Conservation (phyloP, 2,329 filamentous ascomycete genomes). For the Neoarthrinium moseri region DNA sequence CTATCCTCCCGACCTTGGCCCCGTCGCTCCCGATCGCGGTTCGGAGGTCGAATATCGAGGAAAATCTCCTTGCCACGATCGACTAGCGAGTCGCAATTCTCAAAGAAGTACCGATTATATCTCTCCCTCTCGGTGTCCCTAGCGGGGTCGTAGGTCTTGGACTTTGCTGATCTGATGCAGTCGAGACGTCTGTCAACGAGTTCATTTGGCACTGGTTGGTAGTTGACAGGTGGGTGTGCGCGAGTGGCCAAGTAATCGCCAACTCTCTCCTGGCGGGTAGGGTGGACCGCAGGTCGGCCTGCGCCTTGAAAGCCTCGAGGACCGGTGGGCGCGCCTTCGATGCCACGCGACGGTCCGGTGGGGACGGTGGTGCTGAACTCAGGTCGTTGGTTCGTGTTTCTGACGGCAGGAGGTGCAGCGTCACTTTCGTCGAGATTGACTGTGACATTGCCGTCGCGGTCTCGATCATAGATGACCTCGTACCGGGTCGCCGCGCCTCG, state of each 20-base stretch:
- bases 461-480: constrained; percentile 70
- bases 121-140: constrained; percentile 46
- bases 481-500: constrained; percentile 52
- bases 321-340: constrained; percentile 34
- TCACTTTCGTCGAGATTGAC: constrained; percentile 54
- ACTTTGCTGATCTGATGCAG: constrained; percentile 48
- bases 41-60: constrained; percentile 60
- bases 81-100: constrained; percentile 63
- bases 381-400: constrained; percentile 14
- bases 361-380: constrained; percentile 24
- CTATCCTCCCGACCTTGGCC: constrained; percentile 33
- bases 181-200: constrained; percentile 65
- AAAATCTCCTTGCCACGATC: constrained; percentile 73
- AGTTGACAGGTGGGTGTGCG: constrained; percentile 41
- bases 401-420: constrained; percentile 19
- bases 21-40: constrained; percentile 44
- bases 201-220: constrained; percentile 60
- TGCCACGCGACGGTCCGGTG: constrained; percentile 28
- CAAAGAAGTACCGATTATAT: constrained; percentile 74
- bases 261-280: constrained; percentile 18
- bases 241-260: constrained; percentile 33
- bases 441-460: constrained; percentile 51
- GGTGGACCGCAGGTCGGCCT: constrained; percentile 17
- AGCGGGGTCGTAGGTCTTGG: constrained; percentile 31
- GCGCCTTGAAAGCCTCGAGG: constrained; percentile 36